Evolutionary conservation across 495 filamentous ascomycete genomes (phyloP), one percentile per base, ranked within the genome.

Genomic region (Bacidia rubella): DNA sequence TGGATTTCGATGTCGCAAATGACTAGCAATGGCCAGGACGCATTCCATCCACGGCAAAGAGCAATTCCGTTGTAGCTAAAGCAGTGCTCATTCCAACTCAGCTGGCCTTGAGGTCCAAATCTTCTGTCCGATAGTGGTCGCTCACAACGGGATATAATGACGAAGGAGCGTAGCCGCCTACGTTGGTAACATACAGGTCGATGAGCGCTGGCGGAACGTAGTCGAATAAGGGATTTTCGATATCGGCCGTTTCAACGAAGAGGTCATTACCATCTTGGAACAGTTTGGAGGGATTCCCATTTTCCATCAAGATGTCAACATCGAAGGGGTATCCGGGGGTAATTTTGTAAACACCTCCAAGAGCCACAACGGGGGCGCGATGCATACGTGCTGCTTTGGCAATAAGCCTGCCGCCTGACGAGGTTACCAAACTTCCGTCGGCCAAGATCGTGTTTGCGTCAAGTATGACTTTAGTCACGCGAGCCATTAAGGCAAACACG

Each of bases 381-480:
- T 90, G 84, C 42, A 82, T 76, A 59, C 80, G 81, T 15, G 90
- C 90, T 15, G 90, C 89, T 54, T 81, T 78, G 19, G 87, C 86
- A 61, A 94, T 87, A 41, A 81, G 76, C 53, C 75, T 76, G 11
- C 86, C 82, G 12, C 87, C 90, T 26, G 85, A 80, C 15, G 87
- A 80, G 11, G 86, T 86, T 15, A 95, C 73, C 22, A 92, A 71
- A 12, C 84, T 86, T 35, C 90, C 90, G 61, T 90, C 89, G 32
- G 86, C 86, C 35, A 90, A 80, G 38, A 95, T 85, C 15, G 82
- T 83, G 60, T 90, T 85, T 9, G 88, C 87, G 21, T 83, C 80
- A 22, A 96, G 73, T 27, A 96, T 85, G 54, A 96, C 89, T 71
- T 95, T 95, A 72, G 90, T 93, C 60, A 94, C 86, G 49, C 81